These are phyloP conservation scores for Aspergillus leporis DNA, from an alignment of 495 filamentous ascomycete genomes.

Conservation along the genomic window DNA sequence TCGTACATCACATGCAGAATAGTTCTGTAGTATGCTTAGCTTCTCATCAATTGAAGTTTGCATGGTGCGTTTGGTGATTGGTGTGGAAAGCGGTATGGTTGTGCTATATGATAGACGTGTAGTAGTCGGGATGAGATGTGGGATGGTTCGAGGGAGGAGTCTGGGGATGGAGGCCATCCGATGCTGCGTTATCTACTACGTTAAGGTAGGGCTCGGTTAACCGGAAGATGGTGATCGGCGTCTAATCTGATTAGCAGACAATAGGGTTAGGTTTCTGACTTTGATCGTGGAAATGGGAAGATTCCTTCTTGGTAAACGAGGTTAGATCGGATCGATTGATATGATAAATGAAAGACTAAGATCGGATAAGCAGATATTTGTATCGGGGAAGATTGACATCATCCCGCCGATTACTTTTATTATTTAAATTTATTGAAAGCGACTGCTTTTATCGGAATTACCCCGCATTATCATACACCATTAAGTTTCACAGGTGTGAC, in stretches of 20 bases:
- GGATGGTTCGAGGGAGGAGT: not conserved
- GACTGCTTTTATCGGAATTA: no score
- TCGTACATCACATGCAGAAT: conserved; percentile 52
- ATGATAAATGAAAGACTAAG: not conserved
- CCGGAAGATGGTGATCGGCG: not conserved
- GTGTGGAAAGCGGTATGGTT: not conserved
- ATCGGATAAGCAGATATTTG: no score
- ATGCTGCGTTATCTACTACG: not conserved
- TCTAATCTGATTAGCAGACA: not conserved
- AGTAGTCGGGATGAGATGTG: conserved; percentile 1
- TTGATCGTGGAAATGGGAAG: not conserved
- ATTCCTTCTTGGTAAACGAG: no score
- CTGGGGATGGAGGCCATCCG: not conserved
- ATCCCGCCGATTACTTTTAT: no score
- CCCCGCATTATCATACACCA: no score
- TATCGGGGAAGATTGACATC: not conserved
- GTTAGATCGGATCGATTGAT: no score
- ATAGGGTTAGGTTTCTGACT: not conserved
- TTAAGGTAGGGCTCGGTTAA: not conserved
- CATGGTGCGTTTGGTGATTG: conserved; percentile 25
- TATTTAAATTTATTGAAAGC: no score
- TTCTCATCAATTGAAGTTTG: conserved; percentile 35
- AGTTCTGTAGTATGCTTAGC: conserved; percentile 37
- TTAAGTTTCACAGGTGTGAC: no score
- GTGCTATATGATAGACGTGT: not conserved